phyloP scores from a whole-genome alignment of 148 eudicot species.

The Gaultheria prostrata region DNA sequence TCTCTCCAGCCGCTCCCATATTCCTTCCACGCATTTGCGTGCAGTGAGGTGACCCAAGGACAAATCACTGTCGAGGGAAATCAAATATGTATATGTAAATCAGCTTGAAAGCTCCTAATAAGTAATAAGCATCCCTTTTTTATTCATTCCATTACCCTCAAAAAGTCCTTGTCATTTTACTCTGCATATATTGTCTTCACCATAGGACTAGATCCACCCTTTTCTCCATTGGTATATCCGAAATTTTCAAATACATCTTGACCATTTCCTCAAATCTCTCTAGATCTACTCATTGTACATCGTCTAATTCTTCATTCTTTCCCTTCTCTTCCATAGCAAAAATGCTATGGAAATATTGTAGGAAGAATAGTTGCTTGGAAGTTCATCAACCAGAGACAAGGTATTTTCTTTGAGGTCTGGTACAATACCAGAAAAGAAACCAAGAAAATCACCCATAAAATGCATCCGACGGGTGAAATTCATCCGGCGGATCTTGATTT shows the following conservation, averaged over 20 bases:
- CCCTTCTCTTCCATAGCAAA: not conserved
- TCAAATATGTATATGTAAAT: not conserved
- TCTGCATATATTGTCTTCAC: conserved; percentile 8
- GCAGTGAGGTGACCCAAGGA: too few species aligned
- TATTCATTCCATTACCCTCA: not conserved
- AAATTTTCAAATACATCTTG: not conserved
- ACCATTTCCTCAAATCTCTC: not conserved
- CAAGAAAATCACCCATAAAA: too few species aligned
- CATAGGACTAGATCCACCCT: conserved; percentile 9
- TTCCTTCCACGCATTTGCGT: too few species aligned
- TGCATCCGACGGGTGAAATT: too few species aligned
- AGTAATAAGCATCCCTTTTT: not conserved
- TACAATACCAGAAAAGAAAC: too few species aligned
- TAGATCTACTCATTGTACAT: not conserved
- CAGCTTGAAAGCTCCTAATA: conserved; percentile 13
- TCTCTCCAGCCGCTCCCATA: too few species aligned
- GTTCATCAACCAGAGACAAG: conserved; percentile 19
- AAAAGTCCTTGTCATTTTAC: not conserved
- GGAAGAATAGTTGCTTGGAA: conserved; percentile 6
- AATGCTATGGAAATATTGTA: conserved; percentile 24
- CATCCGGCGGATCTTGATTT: too few species aligned
- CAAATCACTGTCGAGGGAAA: too few species aligned
- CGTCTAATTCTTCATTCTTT: not conserved
- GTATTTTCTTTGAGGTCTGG: conserved; percentile 21
- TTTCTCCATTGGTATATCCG: conserved; percentile 12